Evolutionary conservation across 768 basidiomycete species (phyloP).

Genomic region (Myochromella boudieri): DNA sequence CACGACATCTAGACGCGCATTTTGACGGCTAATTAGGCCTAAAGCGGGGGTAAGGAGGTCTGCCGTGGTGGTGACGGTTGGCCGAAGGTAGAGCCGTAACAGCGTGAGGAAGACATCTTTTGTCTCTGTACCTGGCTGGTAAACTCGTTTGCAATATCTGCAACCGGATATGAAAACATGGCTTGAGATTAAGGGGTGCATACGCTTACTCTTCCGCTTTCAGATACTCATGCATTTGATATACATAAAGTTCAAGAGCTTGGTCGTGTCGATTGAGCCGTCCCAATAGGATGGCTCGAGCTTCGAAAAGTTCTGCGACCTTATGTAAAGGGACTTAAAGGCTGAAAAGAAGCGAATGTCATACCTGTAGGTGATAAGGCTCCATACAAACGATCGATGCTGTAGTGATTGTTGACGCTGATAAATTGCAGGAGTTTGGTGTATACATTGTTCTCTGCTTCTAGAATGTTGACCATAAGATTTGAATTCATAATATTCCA

Average conservation of each 20-base stretch:
- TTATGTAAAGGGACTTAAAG: neutral
- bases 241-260: slow-evolving; percentile 93
- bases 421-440: slow-evolving; percentile 78
- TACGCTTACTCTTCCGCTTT: slow-evolving; percentile 84
- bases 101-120: slow-evolving; percentile 78
- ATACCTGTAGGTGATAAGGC: slow-evolving; percentile 80
- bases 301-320: slow-evolving; percentile 77
- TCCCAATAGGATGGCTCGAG: slow-evolving; percentile 88
- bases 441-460: slow-evolving; percentile 50
- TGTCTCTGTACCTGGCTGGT: slow-evolving; percentile 56
- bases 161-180: neutral
- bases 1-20: slow-evolving; percentile 75
- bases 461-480: slow-evolving; percentile 33
- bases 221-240: slow-evolving; percentile 75
- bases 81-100: slow-evolving; percentile 84
- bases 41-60: slow-evolving; percentile 81
- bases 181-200: neutral
- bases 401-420: slow-evolving; percentile 65
- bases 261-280: slow-evolving; percentile 89
- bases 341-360: slow-evolving; percentile 12
- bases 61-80: slow-evolving; percentile 47
- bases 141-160: slow-evolving; percentile 90
- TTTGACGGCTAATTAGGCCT: slow-evolving; percentile 83
- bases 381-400: slow-evolving; percentile 78
- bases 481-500: neutral